phyloP scores from a whole-genome alignment of 2,329 filamentous ascomycete genomes.

The Ophiobolus disseminans region DNA sequence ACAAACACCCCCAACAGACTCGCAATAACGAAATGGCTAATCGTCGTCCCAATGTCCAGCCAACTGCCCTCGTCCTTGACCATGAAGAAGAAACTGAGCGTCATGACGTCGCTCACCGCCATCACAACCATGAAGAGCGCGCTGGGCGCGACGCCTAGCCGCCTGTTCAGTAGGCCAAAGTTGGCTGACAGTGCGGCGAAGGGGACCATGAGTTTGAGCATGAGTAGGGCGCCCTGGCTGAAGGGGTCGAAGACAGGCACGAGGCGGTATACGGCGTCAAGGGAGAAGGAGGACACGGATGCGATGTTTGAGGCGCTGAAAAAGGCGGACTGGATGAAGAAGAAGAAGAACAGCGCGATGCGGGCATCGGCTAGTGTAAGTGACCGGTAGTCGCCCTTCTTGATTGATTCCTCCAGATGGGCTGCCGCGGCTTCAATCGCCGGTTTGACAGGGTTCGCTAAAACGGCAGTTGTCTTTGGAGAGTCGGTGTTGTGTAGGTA shows the following conservation, averaged over 20 bases:
- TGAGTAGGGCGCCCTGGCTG: slow-evolving; percentile 82
- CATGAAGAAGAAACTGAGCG: slow-evolving; percentile 96
- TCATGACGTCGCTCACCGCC: slow-evolving; percentile 85
- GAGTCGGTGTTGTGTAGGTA: slow-evolving; percentile 53
- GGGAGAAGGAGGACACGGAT: slow-evolving; percentile 88
- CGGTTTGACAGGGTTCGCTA: slow-evolving; percentile 40
- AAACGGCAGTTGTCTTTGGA: slow-evolving; percentile 16
- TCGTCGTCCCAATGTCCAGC: slow-evolving; percentile 97
- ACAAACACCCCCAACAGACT: slow-evolving; percentile 91
- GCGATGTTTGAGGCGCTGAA: slow-evolving; percentile 97
- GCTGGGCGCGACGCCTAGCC: slow-evolving; percentile 82
- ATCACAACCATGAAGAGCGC: slow-evolving; percentile 92
- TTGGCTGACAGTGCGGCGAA: slow-evolving; percentile 93
- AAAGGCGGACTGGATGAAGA: slow-evolving; percentile 91
- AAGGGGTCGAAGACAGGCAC: slow-evolving; percentile 94
- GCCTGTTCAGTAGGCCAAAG: slow-evolving; percentile 87
- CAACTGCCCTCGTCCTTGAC: slow-evolving; percentile 96
- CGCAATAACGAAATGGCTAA: slow-evolving; percentile 93
- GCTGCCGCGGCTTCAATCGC: slow-evolving; percentile 49
- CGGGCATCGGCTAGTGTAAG: slow-evolving; percentile 84
- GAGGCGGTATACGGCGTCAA: slow-evolving; percentile 87
- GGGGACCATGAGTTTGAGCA: slow-evolving; percentile 90
- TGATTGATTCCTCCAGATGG: slow-evolving; percentile 37
- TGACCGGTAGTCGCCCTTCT: slow-evolving; percentile 63
- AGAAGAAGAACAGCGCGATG: slow-evolving; percentile 92